Evolutionary conservation across 1,284 basidiomycete genomes (phyloP), one percentile per base, ranked within the genome.

Genomic region (Cryptococcus sp.): DNA sequence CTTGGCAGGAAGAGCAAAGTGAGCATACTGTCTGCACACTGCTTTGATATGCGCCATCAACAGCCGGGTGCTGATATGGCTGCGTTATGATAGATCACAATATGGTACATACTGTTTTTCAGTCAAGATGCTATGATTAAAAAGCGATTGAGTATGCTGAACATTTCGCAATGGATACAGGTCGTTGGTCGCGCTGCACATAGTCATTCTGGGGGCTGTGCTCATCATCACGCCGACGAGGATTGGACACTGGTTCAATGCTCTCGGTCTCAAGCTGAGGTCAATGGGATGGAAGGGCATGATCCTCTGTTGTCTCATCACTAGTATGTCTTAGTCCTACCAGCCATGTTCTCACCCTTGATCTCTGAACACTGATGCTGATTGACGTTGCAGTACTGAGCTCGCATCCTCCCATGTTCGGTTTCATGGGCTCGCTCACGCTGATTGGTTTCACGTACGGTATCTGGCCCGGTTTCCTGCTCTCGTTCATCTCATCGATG

Each of bases 391-490:
- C 57, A 78, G 78, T 76, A 19, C 56, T 76, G 15, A 61, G 75
- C 5, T 76, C 75, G 0, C 78, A 79, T 58, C 78, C 78, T 19
- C 78, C 78, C 8, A 54, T 79, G 39, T 76, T 79, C 38, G 78
- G 78, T 3, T 78, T 78, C 52, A 67, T 70, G 45, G 71, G 68
- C 7, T 71, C 72, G 8, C 64, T 79, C 57, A 76, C 75, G 7
- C 61, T 79, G 8, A 77, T 78, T 38, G 78, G 78, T 7, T 78
- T 78, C 57, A 71, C 74, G 0, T 79, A 71, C 38, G 78, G 78
- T 0, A 45, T 78, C n/a, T 73, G 72, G 74, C 71, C 68, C 5
- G 78, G 77, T 16, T 62, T 69, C 45, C 52, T 77, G 23, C 63
- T 79, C 22, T 71, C 71, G 15, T 52, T 61, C 10, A 46, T 67